These are phyloP conservation scores for Coffea eugenioides DNA, from an alignment of 257 asterid genomes.

Conservation along the genomic window DNA sequence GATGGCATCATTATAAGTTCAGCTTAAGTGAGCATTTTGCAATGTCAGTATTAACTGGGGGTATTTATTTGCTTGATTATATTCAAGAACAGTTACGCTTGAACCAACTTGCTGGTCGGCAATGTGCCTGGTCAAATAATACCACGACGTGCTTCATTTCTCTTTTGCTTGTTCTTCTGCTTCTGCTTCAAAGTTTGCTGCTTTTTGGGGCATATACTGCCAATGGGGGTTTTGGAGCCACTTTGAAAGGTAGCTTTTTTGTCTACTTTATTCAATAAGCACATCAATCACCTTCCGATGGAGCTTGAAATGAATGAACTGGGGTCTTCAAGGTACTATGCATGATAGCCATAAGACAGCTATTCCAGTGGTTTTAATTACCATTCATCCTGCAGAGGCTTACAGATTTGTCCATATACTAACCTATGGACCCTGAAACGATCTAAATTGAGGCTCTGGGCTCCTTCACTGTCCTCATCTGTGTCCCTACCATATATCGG, in stretches of 20 bases:
- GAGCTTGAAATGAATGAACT: background rate
- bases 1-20: background rate
- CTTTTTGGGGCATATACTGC: no score
- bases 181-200: background rate
- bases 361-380: background rate
- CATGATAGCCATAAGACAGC: background rate
- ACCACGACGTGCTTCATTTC: background rate
- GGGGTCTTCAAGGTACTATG: background rate
- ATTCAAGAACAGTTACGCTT: background rate
- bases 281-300: background rate
- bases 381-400: background rate
- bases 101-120: background rate
- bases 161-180: background rate
- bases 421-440: background rate
- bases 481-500: background rate
- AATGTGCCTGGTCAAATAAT: background rate
- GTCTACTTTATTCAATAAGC: background rate
- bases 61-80: background rate
- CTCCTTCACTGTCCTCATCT: background rate
- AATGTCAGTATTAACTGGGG: background rate
- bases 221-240: background rate
- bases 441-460: background rate
- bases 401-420: constrained; percentile 5
- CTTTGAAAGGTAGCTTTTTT: background rate
- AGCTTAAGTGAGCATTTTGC: background rate